These are phyloP conservation scores for Antrodiella citrinella DNA, from an alignment of 768 basidiomycete species.

Conservation along the genomic window DNA sequence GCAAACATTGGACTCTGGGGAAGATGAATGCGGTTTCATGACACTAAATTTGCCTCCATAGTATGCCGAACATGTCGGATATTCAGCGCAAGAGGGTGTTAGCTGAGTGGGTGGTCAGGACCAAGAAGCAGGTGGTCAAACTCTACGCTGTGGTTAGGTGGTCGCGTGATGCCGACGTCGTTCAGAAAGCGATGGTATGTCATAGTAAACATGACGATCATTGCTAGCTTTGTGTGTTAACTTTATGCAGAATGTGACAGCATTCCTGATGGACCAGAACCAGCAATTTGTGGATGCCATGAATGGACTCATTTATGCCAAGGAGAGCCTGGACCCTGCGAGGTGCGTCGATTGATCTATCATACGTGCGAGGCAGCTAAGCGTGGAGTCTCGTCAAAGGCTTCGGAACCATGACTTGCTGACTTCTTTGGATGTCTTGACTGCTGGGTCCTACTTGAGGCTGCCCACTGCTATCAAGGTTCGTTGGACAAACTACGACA, in stretches of 20 bases:
- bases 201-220: too few species aligned
- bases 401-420: slow-evolving; percentile 90
- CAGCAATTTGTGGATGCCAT: slow-evolving; percentile 73
- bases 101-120: slow-evolving; percentile 87
- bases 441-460: slow-evolving; percentile 77
- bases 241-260: slow-evolving; percentile 64
- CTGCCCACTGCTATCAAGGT: slow-evolving; percentile 82
- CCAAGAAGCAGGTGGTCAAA: slow-evolving; percentile 85
- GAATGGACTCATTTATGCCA: slow-evolving; percentile 51
- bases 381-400: slow-evolving; percentile 29
- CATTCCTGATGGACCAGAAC: slow-evolving; percentile 81
- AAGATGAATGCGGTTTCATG: slow-evolving; percentile 47
- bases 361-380: not conserved
- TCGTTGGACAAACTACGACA: slow-evolving; percentile 8
- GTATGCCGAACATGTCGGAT: slow-evolving; percentile 78
- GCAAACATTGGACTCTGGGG: slow-evolving; percentile 66
- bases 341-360: slow-evolving; percentile 51
- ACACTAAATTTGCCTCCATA: slow-evolving; percentile 5
- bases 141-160: slow-evolving; percentile 82
- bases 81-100: slow-evolving; percentile 69
- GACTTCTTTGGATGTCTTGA: slow-evolving; percentile 84
- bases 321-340: slow-evolving; percentile 66
- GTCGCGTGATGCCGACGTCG: slow-evolving; percentile 75
- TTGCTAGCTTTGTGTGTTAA: slow-evolving; percentile 1
- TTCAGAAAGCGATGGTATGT: slow-evolving; percentile 80